Evolutionary conservation across 495 filamentous ascomycete genomes (phyloP).

Genomic region (Podospora australis): DNA sequence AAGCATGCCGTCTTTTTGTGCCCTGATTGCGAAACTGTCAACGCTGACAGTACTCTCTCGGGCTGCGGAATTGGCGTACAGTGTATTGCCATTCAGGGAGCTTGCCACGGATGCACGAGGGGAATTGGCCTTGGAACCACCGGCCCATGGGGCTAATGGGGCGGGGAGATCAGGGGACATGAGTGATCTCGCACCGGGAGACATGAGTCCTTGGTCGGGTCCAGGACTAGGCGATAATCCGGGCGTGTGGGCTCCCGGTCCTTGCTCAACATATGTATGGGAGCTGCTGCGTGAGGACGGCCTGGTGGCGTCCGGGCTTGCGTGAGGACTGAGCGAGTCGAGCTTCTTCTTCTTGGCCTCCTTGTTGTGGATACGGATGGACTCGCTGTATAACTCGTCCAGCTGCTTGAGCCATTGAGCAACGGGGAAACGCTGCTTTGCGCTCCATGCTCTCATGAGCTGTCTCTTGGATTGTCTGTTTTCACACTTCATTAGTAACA

Average conservation of each 20-base stretch:
- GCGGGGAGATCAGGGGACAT: constrained; percentile 20
- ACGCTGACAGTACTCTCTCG: constrained; percentile 29
- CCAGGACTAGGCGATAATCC: constrained; percentile 13
- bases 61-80: constrained; percentile 23
- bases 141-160: constrained; percentile 16
- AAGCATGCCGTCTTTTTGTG: constrained; percentile 34
- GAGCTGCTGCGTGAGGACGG: constrained; percentile 23
- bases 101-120: constrained; percentile 22
- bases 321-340: constrained; percentile 18
- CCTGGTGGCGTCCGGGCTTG: constrained; percentile 9
- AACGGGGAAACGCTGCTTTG: constrained; percentile 70
- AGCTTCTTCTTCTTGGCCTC: constrained; percentile 30
- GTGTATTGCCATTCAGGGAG: constrained; percentile 15
- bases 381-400: constrained; percentile 53
- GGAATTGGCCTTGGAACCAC: constrained; percentile 15
- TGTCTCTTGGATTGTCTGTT: constrained; percentile 42
- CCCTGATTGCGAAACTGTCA: constrained; percentile 33
- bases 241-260: neutral
- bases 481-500: constrained; percentile 1
- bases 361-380: constrained; percentile 33
- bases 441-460: constrained; percentile 69
- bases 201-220: constrained; percentile 12
- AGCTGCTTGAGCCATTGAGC: constrained; percentile 60
- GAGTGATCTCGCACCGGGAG: constrained; percentile 7
- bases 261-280: constrained; percentile 7